phyloP scores from a whole-genome alignment of 1,139 yeast genomes.

The Kluyveromyces sp. region DNA sequence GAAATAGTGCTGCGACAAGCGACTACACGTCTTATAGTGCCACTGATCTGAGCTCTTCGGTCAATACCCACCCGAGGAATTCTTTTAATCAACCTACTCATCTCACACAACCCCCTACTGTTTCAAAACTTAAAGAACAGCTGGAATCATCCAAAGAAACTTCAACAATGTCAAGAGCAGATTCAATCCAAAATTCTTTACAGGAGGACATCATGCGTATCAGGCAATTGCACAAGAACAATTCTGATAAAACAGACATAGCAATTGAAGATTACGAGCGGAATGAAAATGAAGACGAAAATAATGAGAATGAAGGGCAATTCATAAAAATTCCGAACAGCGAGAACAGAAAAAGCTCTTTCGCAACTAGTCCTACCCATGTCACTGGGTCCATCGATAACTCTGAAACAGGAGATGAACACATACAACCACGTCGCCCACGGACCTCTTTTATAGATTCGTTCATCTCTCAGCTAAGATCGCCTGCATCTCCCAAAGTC shows the following conservation, averaged over 20 bases:
- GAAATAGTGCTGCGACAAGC: conserved; percentile 9
- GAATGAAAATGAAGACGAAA: conserved; percentile 16
- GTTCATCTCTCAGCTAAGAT: conserved; percentile 18
- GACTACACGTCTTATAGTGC: conserved; percentile 12
- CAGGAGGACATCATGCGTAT: neutral
- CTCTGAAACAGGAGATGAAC: conserved; percentile 7
- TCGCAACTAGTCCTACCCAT: neutral
- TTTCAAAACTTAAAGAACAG: conserved; percentile 4
- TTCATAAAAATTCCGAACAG: neutral
- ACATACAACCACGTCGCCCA: conserved; percentile 16
- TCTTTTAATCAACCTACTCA: conserved; percentile 2
- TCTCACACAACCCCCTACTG: neutral
- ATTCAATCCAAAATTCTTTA: neutral
- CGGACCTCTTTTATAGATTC: conserved; percentile 26
- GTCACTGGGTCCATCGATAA: conserved; percentile 1
- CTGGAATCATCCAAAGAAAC: conserved; percentile 1
- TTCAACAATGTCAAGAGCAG: neutral
- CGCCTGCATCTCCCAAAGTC: conserved; percentile 9
- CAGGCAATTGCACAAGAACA: neutral
- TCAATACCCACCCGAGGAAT: neutral
- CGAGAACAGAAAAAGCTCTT: neutral
- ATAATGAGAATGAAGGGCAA: conserved; percentile 9
- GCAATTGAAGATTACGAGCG: conserved; percentile 7
- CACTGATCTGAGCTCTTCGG: conserved; percentile 10
- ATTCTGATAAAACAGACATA: conserved; percentile 1